A percentile compares a stretch with the other conserved stretches of the same genome.
Conservation (phyloP, 202 grass and related monocot species). For the Panicum hallii region DNA sequence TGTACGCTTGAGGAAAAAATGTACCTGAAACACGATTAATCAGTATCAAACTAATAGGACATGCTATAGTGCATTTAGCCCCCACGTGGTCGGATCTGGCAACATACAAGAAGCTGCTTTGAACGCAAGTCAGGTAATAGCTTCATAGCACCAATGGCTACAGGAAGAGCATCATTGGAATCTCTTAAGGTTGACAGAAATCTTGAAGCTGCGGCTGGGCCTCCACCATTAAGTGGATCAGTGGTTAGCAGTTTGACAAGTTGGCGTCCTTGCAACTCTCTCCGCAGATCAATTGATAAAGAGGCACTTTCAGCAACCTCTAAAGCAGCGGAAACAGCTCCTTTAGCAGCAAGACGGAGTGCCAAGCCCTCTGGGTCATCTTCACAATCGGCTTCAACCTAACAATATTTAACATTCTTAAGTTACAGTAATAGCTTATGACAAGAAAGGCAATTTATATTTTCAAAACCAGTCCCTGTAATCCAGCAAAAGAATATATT, state of each 20-base stretch:
- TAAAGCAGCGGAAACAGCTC: conserved; percentile 92
- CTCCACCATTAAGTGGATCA: conserved; percentile 91
- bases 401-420: conserved; percentile 52
- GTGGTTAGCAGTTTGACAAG: conserved; percentile 93
- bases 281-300: conserved; percentile 85
- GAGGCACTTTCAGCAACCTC: conserved; percentile 96
- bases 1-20: conserved; percentile 95
- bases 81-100: conserved; percentile 29
- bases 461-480: conserved; percentile 45
- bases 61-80: conserved; percentile 27
- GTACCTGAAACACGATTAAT: conserved; percentile 64
- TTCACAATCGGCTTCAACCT: conserved; percentile 85
- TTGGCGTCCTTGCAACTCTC: conserved; percentile 94
- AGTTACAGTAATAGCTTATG: conserved; percentile 4
- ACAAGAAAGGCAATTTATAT: conserved; percentile 22
- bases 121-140: conserved; percentile 90
- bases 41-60: conserved; percentile 19
- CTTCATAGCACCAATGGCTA: conserved; percentile 95
- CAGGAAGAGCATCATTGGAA: conserved; percentile 96
- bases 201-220: conserved; percentile 85
- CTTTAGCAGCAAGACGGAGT: conserved; percentile 90
- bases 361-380: conserved; percentile 88
- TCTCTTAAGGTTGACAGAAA: conserved; percentile 93
- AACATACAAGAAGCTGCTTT: conserved; percentile 96
- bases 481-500: conserved; percentile 27